These are phyloP conservation scores for Hyaloscypha variabilis DNA, from an alignment of 495 filamentous ascomycete genomes.

Conservation along the genomic window DNA sequence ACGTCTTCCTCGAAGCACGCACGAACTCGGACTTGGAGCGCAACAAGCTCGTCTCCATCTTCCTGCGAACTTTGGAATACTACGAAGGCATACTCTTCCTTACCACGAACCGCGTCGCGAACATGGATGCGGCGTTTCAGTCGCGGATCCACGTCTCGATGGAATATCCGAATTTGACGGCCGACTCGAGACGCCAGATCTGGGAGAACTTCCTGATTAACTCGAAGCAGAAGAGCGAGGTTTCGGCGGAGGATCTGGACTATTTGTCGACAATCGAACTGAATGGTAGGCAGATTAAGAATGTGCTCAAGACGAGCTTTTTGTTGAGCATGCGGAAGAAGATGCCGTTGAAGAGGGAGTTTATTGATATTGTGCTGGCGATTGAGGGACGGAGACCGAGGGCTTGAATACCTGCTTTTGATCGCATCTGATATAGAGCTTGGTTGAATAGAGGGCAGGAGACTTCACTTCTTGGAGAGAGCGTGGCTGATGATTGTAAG, in stretches of 20 bases:
- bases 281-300: conserved; percentile 76
- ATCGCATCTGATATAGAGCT: no score
- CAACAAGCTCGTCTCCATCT: conserved; percentile 77
- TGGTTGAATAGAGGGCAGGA: no score
- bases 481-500: no score
- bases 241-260: conserved; percentile 68
- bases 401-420: not conserved
- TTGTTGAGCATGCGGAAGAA: conserved; percentile 14
- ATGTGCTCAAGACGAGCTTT: conserved; percentile 47
- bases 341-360: conserved; percentile 13
- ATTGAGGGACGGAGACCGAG: conserved; percentile 16
- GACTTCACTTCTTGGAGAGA: no score
- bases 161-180: conserved; percentile 73
- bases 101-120: conserved; percentile 80
- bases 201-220: conserved; percentile 77
- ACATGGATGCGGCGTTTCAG: conserved; percentile 63
- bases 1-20: conserved; percentile 76
- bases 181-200: conserved; percentile 72
- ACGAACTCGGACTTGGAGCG: conserved; percentile 67
- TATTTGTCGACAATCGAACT: conserved; percentile 67
- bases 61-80: conserved; percentile 63
- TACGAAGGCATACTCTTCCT: conserved; percentile 77
- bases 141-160: conserved; percentile 66
- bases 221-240: conserved; percentile 43
- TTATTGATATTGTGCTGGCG: conserved; percentile 18